Conservation (phyloP, 202 grass and related monocot genomes). For the Schoenoplectus triqueter region DNA sequence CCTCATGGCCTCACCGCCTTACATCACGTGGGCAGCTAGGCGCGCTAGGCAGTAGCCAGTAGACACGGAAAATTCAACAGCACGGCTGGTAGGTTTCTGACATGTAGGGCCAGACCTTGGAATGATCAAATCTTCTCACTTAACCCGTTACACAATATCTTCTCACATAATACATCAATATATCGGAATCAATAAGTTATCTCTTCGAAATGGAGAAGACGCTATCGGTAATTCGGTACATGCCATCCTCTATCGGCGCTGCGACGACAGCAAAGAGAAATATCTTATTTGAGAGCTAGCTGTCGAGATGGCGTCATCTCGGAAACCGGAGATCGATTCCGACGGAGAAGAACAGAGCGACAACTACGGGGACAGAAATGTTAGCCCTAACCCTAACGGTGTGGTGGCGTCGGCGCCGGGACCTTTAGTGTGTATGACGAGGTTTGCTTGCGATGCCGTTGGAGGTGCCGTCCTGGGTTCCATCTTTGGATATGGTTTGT, state of each 20-base stretch:
- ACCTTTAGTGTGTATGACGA: constrained; percentile 64
- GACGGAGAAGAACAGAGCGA: constrained; percentile 50
- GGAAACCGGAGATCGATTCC: constrained; percentile 44
- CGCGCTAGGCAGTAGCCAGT: too few species aligned
- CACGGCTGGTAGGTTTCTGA: neutral
- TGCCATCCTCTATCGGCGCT: neutral
- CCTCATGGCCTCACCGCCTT: too few species aligned
- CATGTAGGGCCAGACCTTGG: neutral
- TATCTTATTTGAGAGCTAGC: neutral
- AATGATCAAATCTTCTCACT: neutral
- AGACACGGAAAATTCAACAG: neutral
- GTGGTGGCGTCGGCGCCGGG: constrained; percentile 15
- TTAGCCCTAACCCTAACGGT: constrained; percentile 42
- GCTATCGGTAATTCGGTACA: neutral
- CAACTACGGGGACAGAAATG: neutral
- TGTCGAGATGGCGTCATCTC: constrained; percentile 50
- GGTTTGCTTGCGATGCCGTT: constrained; percentile 74
- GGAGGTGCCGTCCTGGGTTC: constrained; percentile 79
- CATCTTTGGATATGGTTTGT: constrained; percentile 83
- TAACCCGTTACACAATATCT: neutral
- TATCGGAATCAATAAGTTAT: neutral
- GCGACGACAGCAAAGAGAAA: neutral
- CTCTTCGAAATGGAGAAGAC: constrained; percentile 8
- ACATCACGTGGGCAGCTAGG: too few species aligned
- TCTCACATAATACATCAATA: neutral